Conservation (phyloP, 352 stramenopile genomes). For the Pythium aphanidermatum region DNA sequence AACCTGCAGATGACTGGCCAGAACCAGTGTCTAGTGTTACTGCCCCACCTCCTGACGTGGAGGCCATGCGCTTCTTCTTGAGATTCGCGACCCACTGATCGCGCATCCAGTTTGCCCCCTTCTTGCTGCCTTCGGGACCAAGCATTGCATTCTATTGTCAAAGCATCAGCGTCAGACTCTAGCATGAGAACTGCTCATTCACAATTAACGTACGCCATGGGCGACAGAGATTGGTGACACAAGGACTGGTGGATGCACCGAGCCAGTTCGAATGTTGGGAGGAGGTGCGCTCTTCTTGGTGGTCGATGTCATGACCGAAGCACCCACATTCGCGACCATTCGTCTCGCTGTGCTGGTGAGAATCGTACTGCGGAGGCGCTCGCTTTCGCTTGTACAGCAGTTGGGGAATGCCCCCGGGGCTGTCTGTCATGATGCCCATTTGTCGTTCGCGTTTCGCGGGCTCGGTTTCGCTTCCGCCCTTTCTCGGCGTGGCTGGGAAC, state of each 20-base stretch:
- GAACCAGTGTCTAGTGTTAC: conserved; percentile 2
- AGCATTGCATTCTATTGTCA: conserved; percentile 40
- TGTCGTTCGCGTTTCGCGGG: no score
- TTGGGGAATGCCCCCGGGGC: no score
- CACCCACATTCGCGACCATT: conserved; percentile 8
- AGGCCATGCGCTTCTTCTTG: conserved; percentile 62
- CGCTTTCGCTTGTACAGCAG: no score
- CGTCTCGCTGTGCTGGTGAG: neutral
- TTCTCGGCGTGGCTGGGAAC: no score
- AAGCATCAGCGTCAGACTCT: no score
- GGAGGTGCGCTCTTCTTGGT: conserved; percentile 25
- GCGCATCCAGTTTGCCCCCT: conserved; percentile 56
- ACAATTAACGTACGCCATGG: conserved; percentile 25
- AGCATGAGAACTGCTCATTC: no score
- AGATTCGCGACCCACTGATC: conserved; percentile 84
- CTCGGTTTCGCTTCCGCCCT: no score
- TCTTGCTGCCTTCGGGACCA: conserved; percentile 25
- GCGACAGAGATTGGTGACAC: conserved; percentile 29
- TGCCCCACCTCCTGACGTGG: conserved; percentile 6
- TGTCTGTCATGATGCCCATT: no score
- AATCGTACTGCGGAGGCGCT: no score
- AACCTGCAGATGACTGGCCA: neutral
- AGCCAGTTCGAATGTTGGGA: conserved; percentile 21
- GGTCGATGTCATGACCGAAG: neutral
- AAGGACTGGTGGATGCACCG: conserved; percentile 20